Evolutionary conservation across 2,329 filamentous ascomycete genomes (phyloP).

Genomic region (Cladosporium sp.): DNA sequence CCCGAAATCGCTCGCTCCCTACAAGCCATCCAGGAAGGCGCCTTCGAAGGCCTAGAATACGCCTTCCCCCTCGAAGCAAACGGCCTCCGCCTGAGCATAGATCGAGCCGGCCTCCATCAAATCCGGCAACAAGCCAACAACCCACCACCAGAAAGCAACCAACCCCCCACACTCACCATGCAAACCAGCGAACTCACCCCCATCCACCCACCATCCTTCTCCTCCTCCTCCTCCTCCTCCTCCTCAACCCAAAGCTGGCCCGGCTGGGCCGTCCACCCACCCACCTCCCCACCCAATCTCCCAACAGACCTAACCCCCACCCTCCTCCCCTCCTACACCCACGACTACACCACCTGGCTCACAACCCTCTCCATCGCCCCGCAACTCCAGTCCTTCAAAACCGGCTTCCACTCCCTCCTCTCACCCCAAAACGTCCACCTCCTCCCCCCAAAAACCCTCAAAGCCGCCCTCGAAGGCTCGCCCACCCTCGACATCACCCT

Average conservation of each 20-base stretch:
- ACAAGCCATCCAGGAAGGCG: slow-evolving; percentile 66
- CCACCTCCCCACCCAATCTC: neutral
- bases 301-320: slow-evolving; percentile 66
- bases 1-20: slow-evolving; percentile 73
- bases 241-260: slow-evolving; percentile 43
- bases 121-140: neutral
- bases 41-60: slow-evolving; percentile 78
- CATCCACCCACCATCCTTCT: neutral
- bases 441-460: slow-evolving; percentile 66
- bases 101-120: neutral
- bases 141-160: neutral
- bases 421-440: slow-evolving; percentile 14
- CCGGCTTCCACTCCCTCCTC: slow-evolving; percentile 58
- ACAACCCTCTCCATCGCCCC: slow-evolving; percentile 70
- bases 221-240: neutral
- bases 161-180: neutral
- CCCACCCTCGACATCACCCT: slow-evolving; percentile 73
- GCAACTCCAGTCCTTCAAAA: slow-evolving; percentile 75
- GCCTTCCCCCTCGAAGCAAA: slow-evolving; percentile 69
- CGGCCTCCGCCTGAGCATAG: slow-evolving; percentile 48
- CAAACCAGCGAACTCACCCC: neutral
- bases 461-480: slow-evolving; percentile 75
- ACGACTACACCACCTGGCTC: slow-evolving; percentile 79
- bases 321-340: slow-evolving; percentile 73
- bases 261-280: slow-evolving; percentile 39